These are phyloP conservation scores for Diutina ranongensis DNA, from an alignment of 1,139 yeast genomes.

Conservation along the genomic window DNA sequence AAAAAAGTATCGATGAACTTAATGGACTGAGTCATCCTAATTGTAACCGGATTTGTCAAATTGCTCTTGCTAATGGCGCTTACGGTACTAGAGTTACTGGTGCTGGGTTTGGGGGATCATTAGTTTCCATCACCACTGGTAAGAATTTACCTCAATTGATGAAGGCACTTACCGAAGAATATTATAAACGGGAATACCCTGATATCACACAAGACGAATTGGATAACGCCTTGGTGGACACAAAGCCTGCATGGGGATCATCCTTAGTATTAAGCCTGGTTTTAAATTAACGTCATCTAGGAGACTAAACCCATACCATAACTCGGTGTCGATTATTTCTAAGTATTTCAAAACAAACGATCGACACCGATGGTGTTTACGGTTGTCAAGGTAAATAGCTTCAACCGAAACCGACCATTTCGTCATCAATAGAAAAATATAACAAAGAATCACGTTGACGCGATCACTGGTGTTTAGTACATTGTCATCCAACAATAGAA, in stretches of 20 bases:
- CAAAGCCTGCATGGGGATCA: constrained; percentile 51
- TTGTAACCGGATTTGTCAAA: constrained; percentile 38
- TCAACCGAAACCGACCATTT: too few species aligned
- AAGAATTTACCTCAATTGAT: constrained; percentile 33
- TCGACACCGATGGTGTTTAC: too few species aligned
- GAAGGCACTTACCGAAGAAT: constrained; percentile 40
- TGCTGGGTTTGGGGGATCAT: constrained; percentile 76
- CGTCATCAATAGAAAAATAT: too few species aligned
- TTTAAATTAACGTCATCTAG: neutral
- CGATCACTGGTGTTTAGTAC: too few species aligned
- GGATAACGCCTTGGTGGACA: constrained; percentile 41
- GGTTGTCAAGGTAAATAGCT: too few species aligned
- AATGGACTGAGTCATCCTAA: constrained; percentile 48
- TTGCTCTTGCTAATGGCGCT: constrained; percentile 47
- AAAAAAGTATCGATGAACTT: constrained; percentile 34
- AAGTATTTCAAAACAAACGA: too few species aligned
- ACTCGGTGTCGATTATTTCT: too few species aligned
- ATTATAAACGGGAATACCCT: constrained; percentile 34
- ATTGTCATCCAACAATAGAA: too few species aligned
- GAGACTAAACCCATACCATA: too few species aligned
- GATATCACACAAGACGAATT: constrained; percentile 31
- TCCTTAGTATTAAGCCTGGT: constrained; percentile 19
- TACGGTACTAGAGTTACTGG: constrained; percentile 65
- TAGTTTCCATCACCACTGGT: constrained; percentile 49
- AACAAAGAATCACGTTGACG: too few species aligned